Conservation (phyloP, 2,329 filamentous ascomycete species). For the Parastagonospora nodorum region DNA sequence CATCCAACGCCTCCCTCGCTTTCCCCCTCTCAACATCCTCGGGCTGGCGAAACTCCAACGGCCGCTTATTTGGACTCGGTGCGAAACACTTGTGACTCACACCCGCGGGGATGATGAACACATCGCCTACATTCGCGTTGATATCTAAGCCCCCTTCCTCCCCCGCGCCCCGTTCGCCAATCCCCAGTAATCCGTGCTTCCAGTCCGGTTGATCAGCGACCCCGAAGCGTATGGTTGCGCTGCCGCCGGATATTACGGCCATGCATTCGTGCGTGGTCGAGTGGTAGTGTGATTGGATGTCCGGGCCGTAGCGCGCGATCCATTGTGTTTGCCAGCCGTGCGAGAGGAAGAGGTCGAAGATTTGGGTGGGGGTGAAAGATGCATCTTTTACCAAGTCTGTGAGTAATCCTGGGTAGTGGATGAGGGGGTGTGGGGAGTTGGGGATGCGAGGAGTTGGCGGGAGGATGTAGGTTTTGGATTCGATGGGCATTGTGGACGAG, state of each 20-base stretch:
- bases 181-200: conserved; percentile 24
- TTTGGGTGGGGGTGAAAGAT: conserved; percentile 30
- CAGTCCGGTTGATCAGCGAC: conserved; percentile 52
- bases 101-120: conserved; percentile 64
- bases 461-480: conserved; percentile 28
- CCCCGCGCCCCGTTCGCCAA: conserved; percentile 47
- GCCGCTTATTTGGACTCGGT: conserved; percentile 42
- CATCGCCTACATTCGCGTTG: conserved; percentile 58
- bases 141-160: conserved; percentile 59
- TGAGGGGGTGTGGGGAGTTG: conserved; percentile 51
- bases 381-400: conserved; percentile 27
- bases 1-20: conserved; percentile 7
- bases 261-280: conserved; percentile 63
- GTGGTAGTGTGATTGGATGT: conserved; percentile 64
- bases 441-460: conserved; percentile 46
- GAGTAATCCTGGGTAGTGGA: conserved; percentile 58
- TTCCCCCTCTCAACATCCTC: conserved; percentile 38
- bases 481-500: conserved; percentile 8
- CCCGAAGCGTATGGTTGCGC: conserved; percentile 60
- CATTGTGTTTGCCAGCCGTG: conserved; percentile 62
- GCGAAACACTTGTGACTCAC: conserved; percentile 61
- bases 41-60: conserved; percentile 53
- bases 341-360: conserved; percentile 52
- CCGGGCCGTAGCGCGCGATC: conserved; percentile 62
- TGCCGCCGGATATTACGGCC: conserved; percentile 58